Base-by-base conservation (phyloP, 139 green algal genomes). In the Trebouxia sp. region DNA sequence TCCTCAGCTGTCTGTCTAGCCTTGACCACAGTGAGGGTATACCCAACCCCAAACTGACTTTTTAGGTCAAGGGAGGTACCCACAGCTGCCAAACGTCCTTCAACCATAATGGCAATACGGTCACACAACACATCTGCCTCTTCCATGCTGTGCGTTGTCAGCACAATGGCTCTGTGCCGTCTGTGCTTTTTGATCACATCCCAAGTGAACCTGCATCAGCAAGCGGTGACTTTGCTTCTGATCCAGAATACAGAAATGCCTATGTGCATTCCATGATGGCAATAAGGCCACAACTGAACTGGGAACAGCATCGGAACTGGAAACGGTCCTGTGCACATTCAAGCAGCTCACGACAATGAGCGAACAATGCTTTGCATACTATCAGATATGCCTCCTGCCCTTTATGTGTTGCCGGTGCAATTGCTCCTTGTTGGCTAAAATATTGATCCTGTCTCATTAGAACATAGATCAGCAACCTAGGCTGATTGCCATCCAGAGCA, bases 81-180 rank as follows among this genome's bases (percentile, higher is more conserved):
- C 76, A 84, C 82, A 11, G 90, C 90, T 6, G 89, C 88, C 30
- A 98, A 81, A 39, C 79, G 75, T 15, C 93, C 93, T 22, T 89
- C 82, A n/a, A 83, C 88, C 79, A 98, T 81, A 72, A 98, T 94
- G 38, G 90, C 86, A 42, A 97, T 92, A 67, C 88, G 82, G 80
- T 97, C 92, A 3, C 77, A 89, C 70, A 97, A 82, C 39, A 92
- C 81, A 76, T 98, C 94, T 1, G 94, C 94, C 85, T 98, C 94
- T 77, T 94, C 83, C 91, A 97, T 97, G 82, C 74, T 89, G 91
- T 97, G 93, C 0, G 96, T 99, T 28, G 95, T 98, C n/a, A 99
- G 90, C 48, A 98, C 82, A 28, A 99, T 87, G 4, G 92, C 92
- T 17, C 80, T 69, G 56, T 83, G 76, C 26, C 69, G 50, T 22